phyloP scores from a whole-genome alignment of 169 alveolate species.

The Eimeria falciformis region DNA sequence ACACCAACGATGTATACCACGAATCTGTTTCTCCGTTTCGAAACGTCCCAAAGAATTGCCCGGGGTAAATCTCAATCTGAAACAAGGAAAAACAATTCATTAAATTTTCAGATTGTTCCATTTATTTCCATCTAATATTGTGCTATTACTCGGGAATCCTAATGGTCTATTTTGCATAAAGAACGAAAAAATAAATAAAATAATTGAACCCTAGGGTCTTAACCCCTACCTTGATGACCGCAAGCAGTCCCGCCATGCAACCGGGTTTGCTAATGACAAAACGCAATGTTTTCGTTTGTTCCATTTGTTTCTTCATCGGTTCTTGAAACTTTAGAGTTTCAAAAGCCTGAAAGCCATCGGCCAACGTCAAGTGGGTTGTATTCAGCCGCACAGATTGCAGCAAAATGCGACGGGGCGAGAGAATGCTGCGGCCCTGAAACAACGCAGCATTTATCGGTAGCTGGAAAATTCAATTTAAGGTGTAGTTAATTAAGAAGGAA shows the following conservation, averaged over 20 bases:
- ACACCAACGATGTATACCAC: constrained; percentile 64
- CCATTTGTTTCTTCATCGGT: constrained; percentile 44
- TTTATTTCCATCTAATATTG: too few species aligned
- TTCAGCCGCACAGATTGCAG: constrained; percentile 67
- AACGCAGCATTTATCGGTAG: neutral
- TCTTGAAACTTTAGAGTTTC: constrained; percentile 59
- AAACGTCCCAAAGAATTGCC: constrained; percentile 58
- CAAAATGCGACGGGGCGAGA: constrained; percentile 68
- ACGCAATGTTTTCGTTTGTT: constrained; percentile 10
- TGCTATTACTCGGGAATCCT: too few species aligned
- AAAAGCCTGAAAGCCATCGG: constrained; percentile 64
- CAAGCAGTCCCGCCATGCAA: constrained; percentile 61
- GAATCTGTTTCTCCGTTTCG: constrained; percentile 68
- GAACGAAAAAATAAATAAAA: neutral
- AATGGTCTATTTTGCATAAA: too few species aligned
- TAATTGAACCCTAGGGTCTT: neutral
- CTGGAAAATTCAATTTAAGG: too few species aligned
- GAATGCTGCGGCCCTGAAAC: constrained; percentile 64
- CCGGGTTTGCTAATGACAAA: constrained; percentile 62
- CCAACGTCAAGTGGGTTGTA: constrained; percentile 26
- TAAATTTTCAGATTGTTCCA: too few species aligned
- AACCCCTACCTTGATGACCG: constrained; percentile 48
- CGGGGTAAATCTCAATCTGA: constrained; percentile 62
- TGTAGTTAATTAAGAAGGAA: too few species aligned
- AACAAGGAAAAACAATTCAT: neutral